Conservation (phyloP, 1,139 yeast genomes). For the Sugiyamaella japonica region DNA sequence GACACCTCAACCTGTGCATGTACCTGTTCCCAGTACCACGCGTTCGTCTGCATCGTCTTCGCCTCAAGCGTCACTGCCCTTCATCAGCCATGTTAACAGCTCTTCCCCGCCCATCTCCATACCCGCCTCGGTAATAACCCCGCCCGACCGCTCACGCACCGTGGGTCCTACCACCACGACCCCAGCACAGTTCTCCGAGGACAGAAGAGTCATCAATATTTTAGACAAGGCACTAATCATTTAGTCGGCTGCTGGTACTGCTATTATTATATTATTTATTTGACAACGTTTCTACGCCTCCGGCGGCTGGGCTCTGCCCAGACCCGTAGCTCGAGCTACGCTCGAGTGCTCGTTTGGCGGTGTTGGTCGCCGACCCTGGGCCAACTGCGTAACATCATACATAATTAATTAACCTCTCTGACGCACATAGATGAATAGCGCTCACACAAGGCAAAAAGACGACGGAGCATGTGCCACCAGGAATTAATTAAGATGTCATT, state of each 20-base stretch:
- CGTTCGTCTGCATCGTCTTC: constrained; percentile 5
- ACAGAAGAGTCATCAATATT: constrained; percentile 25
- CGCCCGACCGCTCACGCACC: constrained; percentile 3
- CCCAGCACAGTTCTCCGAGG: constrained; percentile 20
- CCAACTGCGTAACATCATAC: too few species aligned
- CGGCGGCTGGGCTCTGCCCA: background rate
- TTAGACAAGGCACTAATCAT: constrained; percentile 26
- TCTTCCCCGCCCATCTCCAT: constrained; percentile 2
- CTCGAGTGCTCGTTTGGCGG: background rate
- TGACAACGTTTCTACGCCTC: background rate
- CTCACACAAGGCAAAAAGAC: too few species aligned
- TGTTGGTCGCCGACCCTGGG: too few species aligned
- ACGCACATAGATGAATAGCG: too few species aligned
- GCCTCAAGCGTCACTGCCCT: constrained; percentile 6
- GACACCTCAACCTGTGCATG: background rate
- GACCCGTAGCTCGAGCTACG: background rate
- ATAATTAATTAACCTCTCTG: too few species aligned
- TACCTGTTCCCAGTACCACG: background rate
- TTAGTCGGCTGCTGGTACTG: background rate
- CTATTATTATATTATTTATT: constrained; percentile 15
- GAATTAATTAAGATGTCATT: too few species aligned
- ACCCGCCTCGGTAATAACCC: background rate
- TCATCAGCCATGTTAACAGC: background rate
- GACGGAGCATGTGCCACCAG: too few species aligned
- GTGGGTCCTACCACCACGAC: background rate